Base-by-base conservation (phyloP, 768 basidiomycete species). In the Psilocybe subaeruginosa region DNA sequence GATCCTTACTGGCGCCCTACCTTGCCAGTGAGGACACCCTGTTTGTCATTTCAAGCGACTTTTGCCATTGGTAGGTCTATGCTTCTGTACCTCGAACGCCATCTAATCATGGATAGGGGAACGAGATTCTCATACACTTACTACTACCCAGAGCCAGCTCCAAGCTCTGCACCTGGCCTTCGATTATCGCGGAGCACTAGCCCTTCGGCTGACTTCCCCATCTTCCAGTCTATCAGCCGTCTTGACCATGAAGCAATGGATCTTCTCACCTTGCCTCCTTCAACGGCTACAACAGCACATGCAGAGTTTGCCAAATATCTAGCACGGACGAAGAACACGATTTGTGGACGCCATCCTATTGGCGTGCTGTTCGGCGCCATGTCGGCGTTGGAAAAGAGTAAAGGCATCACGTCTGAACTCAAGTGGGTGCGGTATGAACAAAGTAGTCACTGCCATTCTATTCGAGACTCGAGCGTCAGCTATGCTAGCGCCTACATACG, bases 261-360 rank as follows among this genome's bases (percentile, higher is more conserved):
- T 14, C 72, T 88, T 43, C 78, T 95, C 54, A 82, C 85, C 1
- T 68, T 88, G 56, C 82, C 86, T 4, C 80, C 85, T 2, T 74
- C 74, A n/a, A 79, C 77, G 31, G 85, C 85, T 0, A 72, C 72
- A 7, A 73, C 79, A 29, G 85, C 89, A 0, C 92, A 94, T 67
- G 63, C 63, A 3, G 72, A 78, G 19, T 96, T 95, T 69, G 78
- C 85, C 1, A 76, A 78, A 5, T 95, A 95, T 71, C 81, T 94
- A 1, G 70, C 77, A 11, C 76, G 79, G 60, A 96, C 93, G 35
- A 86, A 89, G 76, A 99, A 99, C 76, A 99, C 97, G 0, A 97
- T 99, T 48, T 99, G 97, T 71, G 97, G 97, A 3, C 82, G 97
- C 41, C 95, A 98, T 68, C 95, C 97, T 0, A 98, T 99, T 54